These are phyloP conservation scores for Pythium biforme DNA, from an alignment of 352 stramenopile species.

Conservation along the genomic window DNA sequence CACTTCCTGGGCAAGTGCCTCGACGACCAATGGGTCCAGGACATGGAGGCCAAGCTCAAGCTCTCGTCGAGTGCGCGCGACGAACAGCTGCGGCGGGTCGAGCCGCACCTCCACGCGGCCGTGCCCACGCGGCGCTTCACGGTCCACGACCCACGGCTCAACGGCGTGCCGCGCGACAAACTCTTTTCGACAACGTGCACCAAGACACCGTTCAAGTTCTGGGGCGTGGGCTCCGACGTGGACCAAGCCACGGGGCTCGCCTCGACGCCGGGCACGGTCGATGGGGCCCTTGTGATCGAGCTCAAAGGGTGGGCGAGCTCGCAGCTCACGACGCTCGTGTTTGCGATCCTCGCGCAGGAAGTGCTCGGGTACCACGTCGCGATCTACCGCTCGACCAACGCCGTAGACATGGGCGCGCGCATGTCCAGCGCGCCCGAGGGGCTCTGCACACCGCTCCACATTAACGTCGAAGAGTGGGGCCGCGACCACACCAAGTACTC, in stretches of 20 bases:
- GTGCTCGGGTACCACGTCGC: conserved; percentile 21
- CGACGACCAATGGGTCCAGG: conserved; percentile 31
- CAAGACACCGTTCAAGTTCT: conserved; percentile 17
- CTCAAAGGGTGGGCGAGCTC: conserved; percentile 29
- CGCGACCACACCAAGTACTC: conserved; percentile 23
- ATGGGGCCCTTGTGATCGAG: conserved; percentile 27
- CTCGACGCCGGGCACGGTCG: not conserved
- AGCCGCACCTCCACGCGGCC: conserved; percentile 34
- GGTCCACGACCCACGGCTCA: conserved; percentile 30
- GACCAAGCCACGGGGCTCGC: conserved; percentile 21
- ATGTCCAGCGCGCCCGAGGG: conserved; percentile 33
- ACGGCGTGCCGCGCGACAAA: not conserved
- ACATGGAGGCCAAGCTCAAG: conserved; percentile 9
- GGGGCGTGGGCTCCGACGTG: conserved; percentile 22
- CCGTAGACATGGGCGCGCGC: conserved; percentile 18
- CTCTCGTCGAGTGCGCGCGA: conserved; percentile 15
- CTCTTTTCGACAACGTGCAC: conserved; percentile 23
- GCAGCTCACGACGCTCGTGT: conserved; percentile 28
- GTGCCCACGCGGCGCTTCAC: conserved; percentile 26
- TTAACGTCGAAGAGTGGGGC: conserved; percentile 44
- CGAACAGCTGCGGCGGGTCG: conserved; percentile 12
- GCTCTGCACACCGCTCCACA: conserved; percentile 37
- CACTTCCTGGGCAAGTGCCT: conserved; percentile 39
- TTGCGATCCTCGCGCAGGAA: conserved; percentile 33
- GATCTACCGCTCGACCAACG: conserved; percentile 15